Conservation (phyloP, 1,139 yeast genomes). For the Nakaseomyces uthaithaninus region DNA sequence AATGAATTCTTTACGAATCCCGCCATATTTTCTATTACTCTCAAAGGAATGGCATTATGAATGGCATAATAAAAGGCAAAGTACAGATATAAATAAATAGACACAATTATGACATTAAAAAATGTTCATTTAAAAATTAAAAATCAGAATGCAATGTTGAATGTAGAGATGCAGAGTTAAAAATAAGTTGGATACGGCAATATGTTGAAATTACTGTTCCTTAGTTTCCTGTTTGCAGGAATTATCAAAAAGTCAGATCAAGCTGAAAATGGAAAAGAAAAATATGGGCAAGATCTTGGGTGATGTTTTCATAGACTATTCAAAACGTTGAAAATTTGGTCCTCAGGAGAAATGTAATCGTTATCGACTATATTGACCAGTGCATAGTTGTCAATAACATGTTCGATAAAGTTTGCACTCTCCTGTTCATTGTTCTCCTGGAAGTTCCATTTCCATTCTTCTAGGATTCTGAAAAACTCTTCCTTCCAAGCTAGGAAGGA, state of each 20-base stretch:
- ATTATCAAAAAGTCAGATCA: neutral
- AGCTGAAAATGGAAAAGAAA: neutral
- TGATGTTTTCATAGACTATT: slow-evolving; percentile 9
- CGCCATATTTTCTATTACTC: too few species aligned
- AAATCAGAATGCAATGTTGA: slow-evolving; percentile 10
- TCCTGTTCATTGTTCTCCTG: slow-evolving; percentile 32
- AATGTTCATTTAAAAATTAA: neutral
- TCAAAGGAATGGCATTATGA: neutral
- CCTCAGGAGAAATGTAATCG: slow-evolving; percentile 44
- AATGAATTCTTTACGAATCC: too few species aligned
- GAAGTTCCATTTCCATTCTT: slow-evolving; percentile 68
- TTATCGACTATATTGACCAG: slow-evolving; percentile 88
- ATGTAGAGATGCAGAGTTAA: slow-evolving; percentile 11
- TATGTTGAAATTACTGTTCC: neutral
- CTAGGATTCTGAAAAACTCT: slow-evolving; percentile 76
- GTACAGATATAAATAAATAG: neutral
- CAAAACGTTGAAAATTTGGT: slow-evolving; percentile 35
- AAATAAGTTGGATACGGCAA: neutral
- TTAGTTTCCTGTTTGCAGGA: neutral
- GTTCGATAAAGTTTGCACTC: slow-evolving; percentile 39
- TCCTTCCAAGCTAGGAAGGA: slow-evolving; percentile 96
- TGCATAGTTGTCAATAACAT: slow-evolving; percentile 52
- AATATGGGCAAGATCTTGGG: neutral
- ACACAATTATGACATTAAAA: neutral
- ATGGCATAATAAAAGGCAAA: neutral